Evolutionary conservation across 192 early-diverging fungal species (phyloP), one percentile per base, ranked within the genome.

Genomic region (Coemansia sp.): DNA sequence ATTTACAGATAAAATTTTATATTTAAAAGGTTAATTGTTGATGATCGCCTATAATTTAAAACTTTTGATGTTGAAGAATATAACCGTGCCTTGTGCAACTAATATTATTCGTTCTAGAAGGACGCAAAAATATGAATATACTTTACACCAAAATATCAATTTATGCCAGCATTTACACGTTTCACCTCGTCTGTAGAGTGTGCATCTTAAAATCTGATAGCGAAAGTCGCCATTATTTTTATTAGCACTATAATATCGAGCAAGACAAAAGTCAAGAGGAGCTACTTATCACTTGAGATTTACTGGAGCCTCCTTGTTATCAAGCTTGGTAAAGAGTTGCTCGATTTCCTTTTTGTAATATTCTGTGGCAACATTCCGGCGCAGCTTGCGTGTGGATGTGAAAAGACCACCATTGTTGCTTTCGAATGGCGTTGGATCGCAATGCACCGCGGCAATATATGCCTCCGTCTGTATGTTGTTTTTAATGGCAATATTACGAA

Each of bases 351-450:
- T 43, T 31, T 81, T 40, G 78, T 87, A 89, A 46, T 68, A 46
- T 21, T 74, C 57, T 12, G 40, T 25, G 72, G 69, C 91, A 12
- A 25, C 48, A 4, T 35, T 45, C 37, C 71, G 84, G 67, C 92
- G 93, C 39, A 94, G 66, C 83, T 96, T 96, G 83, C 92, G 89
- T 0, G 94, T 92, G 7, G 94, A 91, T 0, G 95, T 96, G 33
- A 90, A 74, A 12, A 98, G 69, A 40, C 86, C 86, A 35, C 85
- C 83, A 57, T 74, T 80, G 8, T 91, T 87, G 29, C 88, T 73
- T 0, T 85, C 73, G 58, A 96, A 94, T 26, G 83, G 77, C 25
- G 86, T 82, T 20, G 87, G 56, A n/a, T 88, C 87, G 21, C 96
- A 71, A 65, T 86, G 67, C 20, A 95, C 77, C 9, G 84, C 87